Percentiles rank a stretch among this genome's conserved stretches.
phyloP scores from a whole-genome alignment of 495 filamentous ascomycete genomes.

The Pyrenopolyporus hunteri region DNA sequence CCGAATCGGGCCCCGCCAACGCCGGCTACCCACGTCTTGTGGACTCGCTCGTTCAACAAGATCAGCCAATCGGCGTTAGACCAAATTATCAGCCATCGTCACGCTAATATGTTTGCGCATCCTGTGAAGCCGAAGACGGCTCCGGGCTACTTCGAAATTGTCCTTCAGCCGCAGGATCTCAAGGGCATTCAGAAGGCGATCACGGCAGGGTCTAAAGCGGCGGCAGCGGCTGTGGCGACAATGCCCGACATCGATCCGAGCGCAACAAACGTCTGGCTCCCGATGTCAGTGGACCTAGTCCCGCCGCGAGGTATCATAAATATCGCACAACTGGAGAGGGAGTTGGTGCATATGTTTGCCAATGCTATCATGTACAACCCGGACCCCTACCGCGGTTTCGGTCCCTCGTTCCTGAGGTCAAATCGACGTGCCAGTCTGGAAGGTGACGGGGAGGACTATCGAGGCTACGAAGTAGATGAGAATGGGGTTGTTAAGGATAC shows the following conservation, averaged over 20 bases:
- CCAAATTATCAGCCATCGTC: constrained; percentile 81
- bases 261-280: constrained; percentile 64
- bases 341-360: constrained; percentile 95
- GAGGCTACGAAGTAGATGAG: constrained; percentile 66
- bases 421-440: constrained; percentile 38
- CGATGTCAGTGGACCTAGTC: constrained; percentile 72
- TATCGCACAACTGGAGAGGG: constrained; percentile 90
- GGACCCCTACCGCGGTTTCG: constrained; percentile 70
- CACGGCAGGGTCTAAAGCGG: constrained; percentile 74
- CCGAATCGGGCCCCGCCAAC: constrained; percentile 48
- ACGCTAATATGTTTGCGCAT: constrained; percentile 84
- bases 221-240: constrained; percentile 64
- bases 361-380: constrained; percentile 99
- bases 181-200: constrained; percentile 84
- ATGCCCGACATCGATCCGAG: constrained; percentile 53
- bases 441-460: constrained; percentile 51
- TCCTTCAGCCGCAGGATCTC: constrained; percentile 86
- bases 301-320: constrained; percentile 94
- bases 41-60: constrained; percentile 77
- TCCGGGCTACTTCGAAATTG: constrained; percentile 84
- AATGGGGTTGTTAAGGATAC: constrained; percentile 84
- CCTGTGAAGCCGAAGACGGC: constrained; percentile 85
- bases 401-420: constrained; percentile 59
- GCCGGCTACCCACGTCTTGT: constrained; percentile 65
- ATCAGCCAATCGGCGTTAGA: constrained; percentile 81